Base-by-base conservation (phyloP, 208 protist species). In the Acanthamoeba triangularis region DNA sequence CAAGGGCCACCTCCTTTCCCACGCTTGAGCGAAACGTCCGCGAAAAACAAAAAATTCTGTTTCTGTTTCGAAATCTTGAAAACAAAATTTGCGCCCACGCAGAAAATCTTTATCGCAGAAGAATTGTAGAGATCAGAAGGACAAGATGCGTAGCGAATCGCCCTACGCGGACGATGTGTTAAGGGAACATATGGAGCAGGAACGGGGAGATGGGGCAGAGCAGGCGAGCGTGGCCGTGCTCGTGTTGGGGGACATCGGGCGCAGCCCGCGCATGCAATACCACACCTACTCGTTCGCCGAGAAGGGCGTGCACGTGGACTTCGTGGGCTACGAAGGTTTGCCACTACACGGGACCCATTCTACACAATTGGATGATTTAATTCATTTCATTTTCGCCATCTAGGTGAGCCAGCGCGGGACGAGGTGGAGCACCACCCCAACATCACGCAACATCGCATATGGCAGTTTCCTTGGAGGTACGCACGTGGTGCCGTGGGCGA, bases 261-360 rank as follows among this genome's bases (percentile, higher is more conserved):
- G 80, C 80, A 88, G 80, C 44, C 80, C 80, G 18, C 80, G 80
- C 80, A 88, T 88, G 80, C 80, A 88, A 23, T 88, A 88, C 52
- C 80, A 88, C 80, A 61, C 80, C 28, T 61, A 88, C 80, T 88
- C 80, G 25, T 88, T 88, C 25, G 80, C 80, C 18, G 44, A 59
- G 23, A 88, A 52, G 25, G 47, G 52, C 6, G 80, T 88, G 8
- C 52, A 63, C 47, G 80, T 88, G 33, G 80, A 88, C 41, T 88
- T 88, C 13, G 52, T 88, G n/a, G 80, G 80, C 30, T 88, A 88
- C n/a, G 33, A 49, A 49, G 80, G 80, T 88, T 41, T 41, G 14
- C 49, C 49, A 18, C 49, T 44, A 25, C 76, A 10, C 44, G 11
- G 44, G 2, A 18, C 44, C 44, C 35, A 18, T 54, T 54, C 14